Base-by-base conservation (phyloP, 2,329 filamentous ascomycete genomes). In the Chaetomium olivaceum region DNA sequence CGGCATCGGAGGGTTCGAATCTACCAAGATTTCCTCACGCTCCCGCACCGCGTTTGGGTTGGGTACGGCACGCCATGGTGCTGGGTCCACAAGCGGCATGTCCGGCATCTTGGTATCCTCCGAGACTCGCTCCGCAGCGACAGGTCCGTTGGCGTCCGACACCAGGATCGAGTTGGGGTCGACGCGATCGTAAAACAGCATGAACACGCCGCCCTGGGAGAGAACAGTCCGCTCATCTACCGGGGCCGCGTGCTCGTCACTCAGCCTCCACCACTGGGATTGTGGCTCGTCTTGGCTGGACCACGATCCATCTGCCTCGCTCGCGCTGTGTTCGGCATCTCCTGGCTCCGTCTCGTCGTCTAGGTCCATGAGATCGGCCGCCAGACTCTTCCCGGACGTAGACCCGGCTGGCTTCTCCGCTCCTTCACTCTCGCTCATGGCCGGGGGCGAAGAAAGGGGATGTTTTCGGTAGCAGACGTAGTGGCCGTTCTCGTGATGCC, bases 401-500 rank as follows among this genome's bases (percentile, higher is more conserved):
- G 16, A 2, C 6, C 36, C 54, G 2, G 7, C 12, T 1, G 14
- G 12, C 12, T 21, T 51, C 19, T 73, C 72, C 6, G 70, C 67
- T n/a, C 33, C 39, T 12, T 67, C 62, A 5, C 33, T 52, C 11
- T 72, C 66, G 58, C 61, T 50, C 23, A 11, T 55, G 9, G 11
- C 11, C 11, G 39, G 23, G 2, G 50, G 19, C 2, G 55, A 57
- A 5, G 59, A 61, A 16, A 62, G 63, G 14, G 52, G 82, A 73
- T 92, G 89, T 73, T 90, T 91, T 60, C 92, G 86, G 76, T 95
- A 97, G 75, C 92, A 96, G 48, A 97, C 88, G 72, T 99, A 98
- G 78, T 99, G 95, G 0, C 95, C 95, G 72, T 96, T 97, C 68
- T 97, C 93, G 76, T 98, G 95, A 36, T 91, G 85, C 4, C 95